Conservation (phyloP, 345 rosid genomes). For the Conringia planisiliqua region DNA sequence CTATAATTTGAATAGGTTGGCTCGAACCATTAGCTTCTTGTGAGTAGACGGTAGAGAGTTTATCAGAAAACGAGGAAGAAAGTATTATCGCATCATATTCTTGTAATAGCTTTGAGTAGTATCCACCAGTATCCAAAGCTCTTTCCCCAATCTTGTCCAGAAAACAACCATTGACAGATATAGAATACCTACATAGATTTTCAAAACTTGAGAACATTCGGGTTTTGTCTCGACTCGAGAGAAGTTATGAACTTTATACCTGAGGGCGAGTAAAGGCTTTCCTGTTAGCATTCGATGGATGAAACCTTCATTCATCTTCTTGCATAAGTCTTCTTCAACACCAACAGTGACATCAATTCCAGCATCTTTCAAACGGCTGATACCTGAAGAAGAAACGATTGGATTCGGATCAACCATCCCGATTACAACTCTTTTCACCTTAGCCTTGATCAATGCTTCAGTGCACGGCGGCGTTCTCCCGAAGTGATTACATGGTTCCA, state of each 20-base stretch:
- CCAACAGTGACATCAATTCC: slow-evolving; percentile 69
- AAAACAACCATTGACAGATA: slow-evolving; percentile 59
- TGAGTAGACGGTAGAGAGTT: slow-evolving; percentile 40
- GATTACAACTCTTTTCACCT: slow-evolving; percentile 69
- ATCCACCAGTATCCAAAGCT: slow-evolving; percentile 49
- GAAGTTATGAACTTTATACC: slow-evolving; percentile 41
- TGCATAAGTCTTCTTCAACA: slow-evolving; percentile 75
- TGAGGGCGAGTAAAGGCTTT: slow-evolving; percentile 66
- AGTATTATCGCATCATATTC: slow-evolving; percentile 69
- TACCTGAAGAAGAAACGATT: slow-evolving; percentile 75
- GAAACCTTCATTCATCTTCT: slow-evolving; percentile 70
- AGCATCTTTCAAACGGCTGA: slow-evolving; percentile 53
- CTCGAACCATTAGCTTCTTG: slow-evolving; percentile 54
- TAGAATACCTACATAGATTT: slow-evolving; percentile 50
- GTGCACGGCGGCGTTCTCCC: slow-evolving; percentile 95
- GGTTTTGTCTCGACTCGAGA: background rate
- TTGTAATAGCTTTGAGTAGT: slow-evolving; percentile 65
- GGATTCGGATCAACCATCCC: slow-evolving; percentile 95
- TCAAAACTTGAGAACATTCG: background rate
- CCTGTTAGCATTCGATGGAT: slow-evolving; percentile 65
- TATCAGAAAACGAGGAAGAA: slow-evolving; percentile 43
- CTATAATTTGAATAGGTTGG: slow-evolving; percentile 56
- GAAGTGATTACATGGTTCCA: slow-evolving; percentile 89
- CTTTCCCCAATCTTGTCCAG: slow-evolving; percentile 65
- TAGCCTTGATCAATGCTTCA: slow-evolving; percentile 80